Percentiles rank a stretch among this genome's conserved stretches.
Conservation (phyloP, 768 basidiomycete species). For the Pluteus cervinus region DNA sequence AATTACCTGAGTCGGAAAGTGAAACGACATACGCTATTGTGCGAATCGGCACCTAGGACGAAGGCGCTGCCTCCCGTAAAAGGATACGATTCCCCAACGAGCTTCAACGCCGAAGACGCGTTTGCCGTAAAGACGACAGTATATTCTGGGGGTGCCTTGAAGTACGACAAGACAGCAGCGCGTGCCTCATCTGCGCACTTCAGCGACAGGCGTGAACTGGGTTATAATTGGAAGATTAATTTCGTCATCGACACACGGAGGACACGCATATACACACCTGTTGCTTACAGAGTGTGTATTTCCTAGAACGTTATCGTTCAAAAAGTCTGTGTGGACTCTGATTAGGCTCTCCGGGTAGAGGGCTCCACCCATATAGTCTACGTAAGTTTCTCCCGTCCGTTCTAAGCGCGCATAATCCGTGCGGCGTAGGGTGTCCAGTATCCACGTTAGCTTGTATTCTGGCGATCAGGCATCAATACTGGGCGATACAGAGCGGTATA, state of each 20-base stretch:
- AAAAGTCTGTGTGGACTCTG: slow-evolving; percentile 62
- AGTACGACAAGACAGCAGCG: slow-evolving; percentile 67
- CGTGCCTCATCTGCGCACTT: slow-evolving; percentile 65
- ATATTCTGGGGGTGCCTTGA: slow-evolving; percentile 69
- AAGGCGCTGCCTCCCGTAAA: slow-evolving; percentile 53
- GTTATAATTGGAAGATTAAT: slow-evolving; percentile 8
- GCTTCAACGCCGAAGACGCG: slow-evolving; percentile 72
- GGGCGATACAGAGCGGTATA: not conserved
- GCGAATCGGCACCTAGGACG: slow-evolving; percentile 72
- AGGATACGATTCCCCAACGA: slow-evolving; percentile 78
- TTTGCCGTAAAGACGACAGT: slow-evolving; percentile 81
- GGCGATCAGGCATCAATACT: slow-evolving; percentile 8
- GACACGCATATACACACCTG: slow-evolving; percentile 47
- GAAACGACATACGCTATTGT: slow-evolving; percentile 58
- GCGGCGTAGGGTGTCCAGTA: slow-evolving; percentile 59
- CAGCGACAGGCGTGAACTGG: slow-evolving; percentile 67
- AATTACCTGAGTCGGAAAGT: not conserved
- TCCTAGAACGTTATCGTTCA: slow-evolving; percentile 61
- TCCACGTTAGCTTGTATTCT: slow-evolving; percentile 67
- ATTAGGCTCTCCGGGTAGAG: slow-evolving; percentile 77
- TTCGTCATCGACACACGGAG: slow-evolving; percentile 4
- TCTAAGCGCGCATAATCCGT: slow-evolving; percentile 59
- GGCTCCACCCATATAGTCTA: slow-evolving; percentile 84
- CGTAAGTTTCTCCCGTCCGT: slow-evolving; percentile 64
- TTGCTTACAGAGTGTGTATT: slow-evolving; percentile 84